Conservation (phyloP, 306 rosid genomes). For the Dryas drummondii region DNA sequence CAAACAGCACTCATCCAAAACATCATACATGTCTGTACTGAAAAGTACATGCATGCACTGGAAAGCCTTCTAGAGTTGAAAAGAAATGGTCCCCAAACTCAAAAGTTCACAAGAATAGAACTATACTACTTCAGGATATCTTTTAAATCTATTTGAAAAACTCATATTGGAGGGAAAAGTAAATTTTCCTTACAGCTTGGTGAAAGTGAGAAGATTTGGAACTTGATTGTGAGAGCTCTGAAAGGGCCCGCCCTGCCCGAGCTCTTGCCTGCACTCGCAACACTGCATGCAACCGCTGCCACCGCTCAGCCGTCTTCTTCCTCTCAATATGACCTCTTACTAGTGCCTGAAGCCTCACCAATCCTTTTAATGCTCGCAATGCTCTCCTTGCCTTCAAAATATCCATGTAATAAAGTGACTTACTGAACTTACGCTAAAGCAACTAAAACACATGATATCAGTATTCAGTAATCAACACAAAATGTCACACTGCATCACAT, state of each 20-base stretch:
- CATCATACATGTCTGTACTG: not conserved
- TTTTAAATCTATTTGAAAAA: conserved; percentile 13
- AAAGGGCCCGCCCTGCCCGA: conserved; percentile 39
- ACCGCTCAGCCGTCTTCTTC: conserved; percentile 62
- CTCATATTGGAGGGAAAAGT: conserved; percentile 1
- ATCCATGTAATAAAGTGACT: not conserved
- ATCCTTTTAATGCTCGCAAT: conserved; percentile 72
- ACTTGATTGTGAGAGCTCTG: conserved; percentile 35
- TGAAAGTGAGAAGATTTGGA: conserved; percentile 43
- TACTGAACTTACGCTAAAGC: not conserved
- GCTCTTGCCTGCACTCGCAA: conserved; percentile 55
- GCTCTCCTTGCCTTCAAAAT: conserved; percentile 78
- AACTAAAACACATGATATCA: not conserved
- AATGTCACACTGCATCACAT: too few species aligned
- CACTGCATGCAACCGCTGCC: conserved; percentile 56
- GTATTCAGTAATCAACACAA: too few species aligned
- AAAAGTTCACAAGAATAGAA: not conserved
- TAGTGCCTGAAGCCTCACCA: conserved; percentile 82
- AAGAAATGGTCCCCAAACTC: conserved; percentile 18
- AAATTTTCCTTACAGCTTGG: conserved; percentile 45
- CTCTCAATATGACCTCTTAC: conserved; percentile 82
- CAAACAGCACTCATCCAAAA: not conserved
- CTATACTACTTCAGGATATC: not conserved
- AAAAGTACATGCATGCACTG: not conserved
- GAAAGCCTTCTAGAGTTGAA: conserved; percentile 11